A percentile compares a stretch with the other conserved stretches of the same genome.
Conservation (phyloP, 495 filamentous ascomycete genomes). For the Saxophila tyrrhenica region DNA sequence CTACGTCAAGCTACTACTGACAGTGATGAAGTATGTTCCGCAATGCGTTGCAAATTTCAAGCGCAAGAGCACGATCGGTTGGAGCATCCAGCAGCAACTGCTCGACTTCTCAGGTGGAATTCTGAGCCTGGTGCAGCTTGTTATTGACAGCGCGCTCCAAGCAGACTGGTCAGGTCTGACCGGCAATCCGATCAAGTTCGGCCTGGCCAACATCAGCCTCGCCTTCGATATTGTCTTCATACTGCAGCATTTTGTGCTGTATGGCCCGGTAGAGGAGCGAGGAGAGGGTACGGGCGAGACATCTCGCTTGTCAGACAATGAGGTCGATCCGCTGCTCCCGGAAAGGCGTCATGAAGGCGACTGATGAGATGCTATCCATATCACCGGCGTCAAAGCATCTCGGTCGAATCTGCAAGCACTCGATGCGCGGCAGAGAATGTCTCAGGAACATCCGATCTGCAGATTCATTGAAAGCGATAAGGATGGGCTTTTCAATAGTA, state of each 20-base stretch:
- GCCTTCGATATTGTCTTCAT: conserved; percentile 82
- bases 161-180: conserved; percentile 78
- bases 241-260: conserved; percentile 75
- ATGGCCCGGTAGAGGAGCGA: conserved; percentile 27
- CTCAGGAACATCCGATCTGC: too few species aligned
- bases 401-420: too few species aligned
- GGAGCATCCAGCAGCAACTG: conserved; percentile 78
- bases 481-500: too few species aligned
- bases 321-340: background rate
- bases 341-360: background rate
- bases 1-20: conserved; percentile 81
- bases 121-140: conserved; percentile 69
- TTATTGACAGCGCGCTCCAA: conserved; percentile 75
- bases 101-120: conserved; percentile 72
- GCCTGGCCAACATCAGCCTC: conserved; percentile 69
- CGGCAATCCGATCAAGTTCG: conserved; percentile 86
- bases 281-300: background rate
- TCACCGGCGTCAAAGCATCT: too few species aligned
- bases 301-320: background rate
- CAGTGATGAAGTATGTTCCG: conserved; percentile 82
- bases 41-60: conserved; percentile 74
- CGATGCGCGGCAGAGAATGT: too few species aligned
- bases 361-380: background rate
- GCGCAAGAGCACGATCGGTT: conserved; percentile 72
- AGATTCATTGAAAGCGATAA: too few species aligned